Conservation (phyloP, 2,329 filamentous ascomycete genomes). For the Coniosporium tulheliwenetii region DNA sequence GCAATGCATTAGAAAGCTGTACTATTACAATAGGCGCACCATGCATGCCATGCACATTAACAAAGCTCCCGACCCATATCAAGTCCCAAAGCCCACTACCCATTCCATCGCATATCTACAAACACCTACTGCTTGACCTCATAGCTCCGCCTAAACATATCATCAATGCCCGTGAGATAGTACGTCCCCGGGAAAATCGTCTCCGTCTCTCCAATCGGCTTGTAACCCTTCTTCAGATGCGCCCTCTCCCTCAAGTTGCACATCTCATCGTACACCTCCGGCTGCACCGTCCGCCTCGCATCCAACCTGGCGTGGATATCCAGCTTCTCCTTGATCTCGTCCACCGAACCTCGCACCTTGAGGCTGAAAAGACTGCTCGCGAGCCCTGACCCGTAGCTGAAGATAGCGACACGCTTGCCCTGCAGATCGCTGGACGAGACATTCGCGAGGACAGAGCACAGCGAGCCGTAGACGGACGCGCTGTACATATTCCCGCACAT, state of each 20-base stretch:
- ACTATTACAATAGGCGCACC: too few species aligned
- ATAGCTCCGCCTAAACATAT: constrained; percentile 35
- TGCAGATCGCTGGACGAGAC: constrained; percentile 26
- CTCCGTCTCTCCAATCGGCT: constrained; percentile 26
- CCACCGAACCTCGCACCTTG: constrained; percentile 28
- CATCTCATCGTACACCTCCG: constrained; percentile 35
- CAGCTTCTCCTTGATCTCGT: constrained; percentile 30
- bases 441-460: constrained; percentile 31
- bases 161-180: constrained; percentile 33
- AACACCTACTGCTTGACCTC: constrained; percentile 29
- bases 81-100: too few species aligned
- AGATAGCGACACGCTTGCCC: constrained; percentile 35
- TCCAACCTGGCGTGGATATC: constrained; percentile 31
- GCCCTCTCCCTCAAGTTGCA: constrained; percentile 35
- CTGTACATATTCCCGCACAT: constrained; percentile 42
- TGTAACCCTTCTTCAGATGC: constrained; percentile 34
- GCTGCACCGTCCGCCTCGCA: constrained; percentile 26
- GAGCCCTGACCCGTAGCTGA: constrained; percentile 37
- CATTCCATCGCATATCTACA: not conserved
- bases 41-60: too few species aligned
- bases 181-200: constrained; percentile 31
- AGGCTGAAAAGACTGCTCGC: constrained; percentile 35
- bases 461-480: constrained; percentile 34
- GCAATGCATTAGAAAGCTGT: too few species aligned
- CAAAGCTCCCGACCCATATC: too few species aligned